Base-by-base conservation (phyloP, 2,329 filamentous ascomycete species). In the Neofusicoccum umdonicola region DNA sequence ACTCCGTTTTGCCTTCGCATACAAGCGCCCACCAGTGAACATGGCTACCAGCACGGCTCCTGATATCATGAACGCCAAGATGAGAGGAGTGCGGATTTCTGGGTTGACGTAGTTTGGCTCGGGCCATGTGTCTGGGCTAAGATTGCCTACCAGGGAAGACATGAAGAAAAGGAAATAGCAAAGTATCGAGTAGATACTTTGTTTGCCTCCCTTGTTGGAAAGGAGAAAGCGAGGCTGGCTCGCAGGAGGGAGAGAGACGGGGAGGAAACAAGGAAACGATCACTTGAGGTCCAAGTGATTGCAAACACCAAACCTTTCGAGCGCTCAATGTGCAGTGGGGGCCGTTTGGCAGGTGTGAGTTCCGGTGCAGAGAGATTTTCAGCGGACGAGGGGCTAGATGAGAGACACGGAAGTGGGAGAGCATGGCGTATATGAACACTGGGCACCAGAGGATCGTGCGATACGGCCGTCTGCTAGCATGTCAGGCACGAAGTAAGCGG, bases 101-200 rank as follows among this genome's bases (percentile, higher is more conserved):
- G 73, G 73, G 41, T 74, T 56, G n/a, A 72, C 69, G 67, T 72
- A 74, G 39, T 76, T 75, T 2, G 72, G 72, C 13, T 65, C 37
- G 0, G 73, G 73, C 57, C 71, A 76, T 8, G 69, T 35, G 4
- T 39, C 34, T 19, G 63, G 63, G 15, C 17, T 22, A 3, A 65
- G 37, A 5, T 37, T 19, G 37, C 63, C 63, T 34, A 65, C 56
- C 17, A 65, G 45, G 17, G 63, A 17, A 12, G 63, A 60, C 63
- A 65, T 65, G 39, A 22, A 42, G 39, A 42, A 54, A 54, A 48
- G 12, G 41, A 45, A 31, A 63, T 54, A 35, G 22, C 34, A 54
- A 52, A 52, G 41, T 39, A 62, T 17, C 54, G 31, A 12, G 44
- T 19, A 5, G 31, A 34, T 60, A 47, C 56, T 60, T 60, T 37